These are phyloP conservation scores for Fusarium stilboides DNA, from an alignment of 2,329 filamentous ascomycete genomes.

Conservation along the genomic window DNA sequence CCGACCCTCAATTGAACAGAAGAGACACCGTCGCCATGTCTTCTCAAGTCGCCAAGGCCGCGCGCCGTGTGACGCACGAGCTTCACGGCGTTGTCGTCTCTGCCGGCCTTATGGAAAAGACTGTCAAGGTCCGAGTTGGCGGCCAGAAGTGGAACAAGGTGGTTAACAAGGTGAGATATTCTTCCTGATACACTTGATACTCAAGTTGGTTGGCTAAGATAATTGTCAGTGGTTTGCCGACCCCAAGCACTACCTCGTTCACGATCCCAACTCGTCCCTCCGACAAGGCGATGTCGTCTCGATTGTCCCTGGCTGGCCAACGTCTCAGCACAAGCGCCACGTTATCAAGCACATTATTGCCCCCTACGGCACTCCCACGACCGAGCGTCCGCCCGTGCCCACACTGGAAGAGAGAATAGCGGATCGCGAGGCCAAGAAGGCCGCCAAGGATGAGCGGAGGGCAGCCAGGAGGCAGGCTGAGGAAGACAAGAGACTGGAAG, in stretches of 20 bases:
- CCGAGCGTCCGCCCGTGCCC: constrained; percentile 76
- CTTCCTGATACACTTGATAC: not conserved
- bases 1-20: not conserved
- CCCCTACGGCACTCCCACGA: constrained; percentile 74
- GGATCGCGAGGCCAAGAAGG: constrained; percentile 68
- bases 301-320: constrained; percentile 76
- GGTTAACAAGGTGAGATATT: constrained; percentile 75
- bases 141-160: constrained; percentile 79
- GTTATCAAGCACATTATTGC: constrained; percentile 83
- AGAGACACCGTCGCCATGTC: constrained; percentile 52
- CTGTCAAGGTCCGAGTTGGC: constrained; percentile 83
- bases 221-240: constrained; percentile 70
- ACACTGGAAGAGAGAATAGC: constrained; percentile 73
- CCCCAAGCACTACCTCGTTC: constrained; percentile 77
- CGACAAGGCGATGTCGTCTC: constrained; percentile 82
- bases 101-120: constrained; percentile 82
- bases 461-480: constrained; percentile 52
- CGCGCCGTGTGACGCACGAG: constrained; percentile 64
- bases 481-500: constrained; percentile 47
- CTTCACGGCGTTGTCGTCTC: constrained; percentile 81
- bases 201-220: not conserved
- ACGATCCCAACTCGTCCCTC: constrained; percentile 83
- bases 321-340: constrained; percentile 77
- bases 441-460: constrained; percentile 70
- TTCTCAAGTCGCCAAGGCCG: constrained; percentile 58